Percentiles rank a stretch among this genome's conserved stretches.
phyloP scores from a whole-genome alignment of 2,329 filamentous ascomycete species.

The Pseudocercospora fijiensis region DNA sequence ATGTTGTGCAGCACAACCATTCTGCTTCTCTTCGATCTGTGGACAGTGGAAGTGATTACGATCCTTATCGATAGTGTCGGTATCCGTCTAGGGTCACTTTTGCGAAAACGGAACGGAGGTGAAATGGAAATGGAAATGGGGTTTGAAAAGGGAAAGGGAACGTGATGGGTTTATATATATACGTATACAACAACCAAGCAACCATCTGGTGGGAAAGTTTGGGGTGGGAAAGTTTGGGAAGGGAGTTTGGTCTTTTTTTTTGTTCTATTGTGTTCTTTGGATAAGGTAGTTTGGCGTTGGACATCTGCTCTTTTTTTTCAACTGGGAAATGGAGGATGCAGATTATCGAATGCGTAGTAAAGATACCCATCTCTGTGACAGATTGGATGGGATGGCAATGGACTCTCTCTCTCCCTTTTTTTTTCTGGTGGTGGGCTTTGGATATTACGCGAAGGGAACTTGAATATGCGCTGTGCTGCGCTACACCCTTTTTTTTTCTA shows the following conservation, averaged over 20 bases:
- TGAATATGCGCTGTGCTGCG: too few relatives aligned
- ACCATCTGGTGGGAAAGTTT: too few relatives aligned
- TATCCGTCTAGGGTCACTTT: conserved; percentile 7
- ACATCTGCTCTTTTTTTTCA: too few relatives aligned
- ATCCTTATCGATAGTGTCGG: conserved; percentile 29
- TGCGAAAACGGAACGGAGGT: conserved; percentile 1
- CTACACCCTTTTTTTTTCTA: too few relatives aligned
- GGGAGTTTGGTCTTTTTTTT: too few relatives aligned
- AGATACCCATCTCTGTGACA: not conserved
- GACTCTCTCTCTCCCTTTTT: too few relatives aligned
- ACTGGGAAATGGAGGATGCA: not conserved
- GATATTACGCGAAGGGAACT: too few relatives aligned
- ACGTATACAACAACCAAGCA: not conserved
- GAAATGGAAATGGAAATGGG: too few relatives aligned
- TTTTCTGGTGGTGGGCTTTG: not conserved
- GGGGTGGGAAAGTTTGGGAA: too few relatives aligned
- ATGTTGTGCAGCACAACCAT: conserved; percentile 15
- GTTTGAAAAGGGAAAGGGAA: too few relatives aligned
- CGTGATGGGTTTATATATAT: not conserved
- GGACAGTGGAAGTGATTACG: conserved; percentile 26
- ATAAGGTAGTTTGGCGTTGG: not conserved
- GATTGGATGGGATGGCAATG: not conserved
- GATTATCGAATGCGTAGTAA: not conserved
- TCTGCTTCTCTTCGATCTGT: not conserved
- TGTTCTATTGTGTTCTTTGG: not conserved